Evolutionary conservation across 2,329 filamentous ascomycete species (phyloP).

Genomic region (Madurella fahalii): DNA sequence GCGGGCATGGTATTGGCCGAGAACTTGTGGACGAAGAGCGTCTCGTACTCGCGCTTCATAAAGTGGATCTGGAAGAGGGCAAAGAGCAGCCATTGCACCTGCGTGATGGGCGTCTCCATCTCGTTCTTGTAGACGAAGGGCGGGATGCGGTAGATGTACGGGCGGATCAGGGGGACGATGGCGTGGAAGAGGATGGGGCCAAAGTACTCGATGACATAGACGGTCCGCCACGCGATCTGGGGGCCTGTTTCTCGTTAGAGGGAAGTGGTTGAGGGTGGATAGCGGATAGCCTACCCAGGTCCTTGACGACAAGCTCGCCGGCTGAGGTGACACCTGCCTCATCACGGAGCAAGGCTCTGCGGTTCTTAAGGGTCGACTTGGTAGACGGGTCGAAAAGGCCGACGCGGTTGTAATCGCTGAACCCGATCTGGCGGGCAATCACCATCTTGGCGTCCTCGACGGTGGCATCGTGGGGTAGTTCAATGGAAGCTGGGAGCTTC

Average conservation of each 20-base stretch:
- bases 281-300: constrained; percentile 63
- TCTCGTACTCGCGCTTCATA: constrained; percentile 91
- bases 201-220: constrained; percentile 93
- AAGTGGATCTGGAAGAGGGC: constrained; percentile 78
- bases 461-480: constrained; percentile 48
- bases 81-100: constrained; percentile 70
- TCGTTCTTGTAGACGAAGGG: constrained; percentile 41
- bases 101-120: constrained; percentile 50
- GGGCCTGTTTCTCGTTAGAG: constrained; percentile 52
- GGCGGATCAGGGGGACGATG: constrained; percentile 66
- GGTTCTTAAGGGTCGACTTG: constrained; percentile 61
- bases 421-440: constrained; percentile 48
- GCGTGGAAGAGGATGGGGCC: constrained; percentile 87
- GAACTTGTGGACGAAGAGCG: constrained; percentile 91
- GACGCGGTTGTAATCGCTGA: constrained; percentile 57
- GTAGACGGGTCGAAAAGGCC: constrained; percentile 58
- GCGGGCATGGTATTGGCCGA: constrained; percentile 90
- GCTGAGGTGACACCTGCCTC: constrained; percentile 45
- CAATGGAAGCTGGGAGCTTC: constrained; percentile 49
- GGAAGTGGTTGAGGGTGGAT: not conserved
- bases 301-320: constrained; percentile 77
- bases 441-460: constrained; percentile 57
- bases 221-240: constrained; percentile 87
- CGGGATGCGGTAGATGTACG: constrained; percentile 61
- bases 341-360: constrained; percentile 49